Percentiles rank a stretch among this genome's conserved stretches.
phyloP scores from a whole-genome alignment of 2,329 filamentous ascomycete genomes.

The Acrocalymma vagum region DNA sequence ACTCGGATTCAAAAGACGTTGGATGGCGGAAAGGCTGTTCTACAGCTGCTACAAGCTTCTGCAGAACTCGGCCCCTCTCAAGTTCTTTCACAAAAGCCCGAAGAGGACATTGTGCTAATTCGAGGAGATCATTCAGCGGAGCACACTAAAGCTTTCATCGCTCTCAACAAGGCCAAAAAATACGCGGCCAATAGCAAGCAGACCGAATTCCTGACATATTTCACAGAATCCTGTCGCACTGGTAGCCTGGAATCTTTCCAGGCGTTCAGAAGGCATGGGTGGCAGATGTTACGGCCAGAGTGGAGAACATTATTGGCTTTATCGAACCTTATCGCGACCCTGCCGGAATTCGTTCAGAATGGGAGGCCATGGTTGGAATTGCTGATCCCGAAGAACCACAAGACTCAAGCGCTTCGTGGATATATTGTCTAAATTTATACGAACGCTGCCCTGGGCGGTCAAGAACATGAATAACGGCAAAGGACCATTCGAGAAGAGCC shows the following conservation, averaged over 20 bases:
- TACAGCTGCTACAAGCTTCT: slow-evolving; percentile 10
- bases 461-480: slow-evolving; percentile 7
- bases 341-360: slow-evolving; percentile 11
- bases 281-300: slow-evolving; percentile 6
- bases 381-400: slow-evolving; percentile 7
- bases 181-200: slow-evolving; percentile 11
- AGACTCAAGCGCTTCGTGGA: slow-evolving; percentile 8
- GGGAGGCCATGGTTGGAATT: slow-evolving; percentile 10
- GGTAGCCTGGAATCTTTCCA: slow-evolving; percentile 13
- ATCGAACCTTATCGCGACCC: slow-evolving; percentile 20
- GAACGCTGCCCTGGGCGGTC: slow-evolving; percentile 11
- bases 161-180: slow-evolving; percentile 8
- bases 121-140: slow-evolving; percentile 13
- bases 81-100: background rate
- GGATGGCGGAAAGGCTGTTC: slow-evolving; percentile 1
- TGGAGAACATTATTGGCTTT: slow-evolving; percentile 18
- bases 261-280: slow-evolving; percentile 13
- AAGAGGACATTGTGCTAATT: slow-evolving; percentile 1
- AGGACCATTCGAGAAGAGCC: slow-evolving; percentile 10
- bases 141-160: slow-evolving; percentile 3
- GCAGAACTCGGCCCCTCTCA: background rate
- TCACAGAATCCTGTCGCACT: slow-evolving; percentile 13
- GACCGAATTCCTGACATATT: slow-evolving; percentile 5
- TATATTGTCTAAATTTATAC: slow-evolving; percentile 9
- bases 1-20: slow-evolving; percentile 10